phyloP scores from a whole-genome alignment of 2,329 filamentous ascomycete species.

The Venturia carpophila region DNA sequence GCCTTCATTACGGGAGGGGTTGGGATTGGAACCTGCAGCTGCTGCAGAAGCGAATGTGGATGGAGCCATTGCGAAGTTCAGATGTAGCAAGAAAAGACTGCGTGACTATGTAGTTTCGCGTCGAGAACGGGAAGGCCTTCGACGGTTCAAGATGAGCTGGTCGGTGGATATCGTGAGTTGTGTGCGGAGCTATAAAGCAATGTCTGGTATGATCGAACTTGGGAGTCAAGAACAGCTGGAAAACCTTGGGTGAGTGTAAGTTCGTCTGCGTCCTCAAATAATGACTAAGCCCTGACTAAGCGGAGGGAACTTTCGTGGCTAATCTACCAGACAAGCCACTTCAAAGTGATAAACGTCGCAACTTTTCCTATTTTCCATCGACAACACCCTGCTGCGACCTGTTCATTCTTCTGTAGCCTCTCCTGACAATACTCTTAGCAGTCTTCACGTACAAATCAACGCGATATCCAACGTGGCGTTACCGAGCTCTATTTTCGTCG shows the following conservation, averaged over 20 bases:
- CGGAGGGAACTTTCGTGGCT: background rate
- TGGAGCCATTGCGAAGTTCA: constrained; percentile 34
- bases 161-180: background rate
- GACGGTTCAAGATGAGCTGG: background rate
- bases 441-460: background rate
- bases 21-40: constrained; percentile 35
- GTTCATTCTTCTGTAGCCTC: background rate
- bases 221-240: background rate
- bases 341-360: background rate
- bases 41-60: constrained; percentile 45
- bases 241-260: background rate
- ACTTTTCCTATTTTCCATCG: background rate
- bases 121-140: background rate
- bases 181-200: constrained; percentile 10
- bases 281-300: background rate
- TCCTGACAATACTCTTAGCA: background rate
- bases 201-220: background rate
- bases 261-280: background rate
- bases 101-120: background rate
- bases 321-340: background rate
- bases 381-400: background rate
- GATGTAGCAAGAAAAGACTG: constrained; percentile 1
- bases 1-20: constrained; percentile 36
- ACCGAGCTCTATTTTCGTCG: background rate
- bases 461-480: background rate